Conservation (phyloP, 305 asterid genomes). For the Plantago lanceolata region DNA sequence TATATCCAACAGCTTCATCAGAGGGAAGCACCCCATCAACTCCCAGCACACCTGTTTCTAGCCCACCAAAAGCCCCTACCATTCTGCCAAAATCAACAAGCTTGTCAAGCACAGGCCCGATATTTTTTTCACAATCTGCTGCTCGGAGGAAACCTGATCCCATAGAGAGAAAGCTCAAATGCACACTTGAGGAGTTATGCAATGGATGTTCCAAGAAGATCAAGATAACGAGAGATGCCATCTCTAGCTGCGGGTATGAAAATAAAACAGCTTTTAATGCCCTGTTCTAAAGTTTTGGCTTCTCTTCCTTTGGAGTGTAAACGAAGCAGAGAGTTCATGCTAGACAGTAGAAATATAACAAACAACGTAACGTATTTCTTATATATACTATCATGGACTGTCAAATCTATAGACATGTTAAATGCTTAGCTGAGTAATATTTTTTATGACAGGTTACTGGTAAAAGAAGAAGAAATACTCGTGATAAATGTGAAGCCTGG, state of each 20-base stretch:
- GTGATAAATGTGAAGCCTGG: constrained; percentile 77
- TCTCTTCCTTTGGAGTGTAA: neutral
- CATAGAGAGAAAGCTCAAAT: constrained; percentile 56
- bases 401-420: neutral
- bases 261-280: neutral
- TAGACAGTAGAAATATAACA: no score
- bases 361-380: neutral
- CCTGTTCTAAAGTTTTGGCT: neutral
- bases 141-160: constrained; percentile 59
- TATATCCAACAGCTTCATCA: constrained; percentile 26
- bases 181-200: constrained; percentile 80
- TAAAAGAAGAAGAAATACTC: constrained; percentile 66
- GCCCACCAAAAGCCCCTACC: constrained; percentile 21
- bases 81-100: constrained; percentile 36
- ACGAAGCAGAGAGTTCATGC: no score
- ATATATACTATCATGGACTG: neutral
- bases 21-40: constrained; percentile 37
- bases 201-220: constrained; percentile 66
- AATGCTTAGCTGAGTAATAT: no score
- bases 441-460: constrained; percentile 42
- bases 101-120: constrained; percentile 50
- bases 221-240: constrained; percentile 71
- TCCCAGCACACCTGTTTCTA: constrained; percentile 30
- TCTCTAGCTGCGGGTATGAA: constrained; percentile 65
- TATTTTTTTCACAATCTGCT: constrained; percentile 66